Percentiles rank a stretch among this genome's conserved stretches.
These are phyloP conservation scores for Thuidium tamariscinum DNA, from an alignment of 225 moss, liverwort and hornwort species.

Conservation along the genomic window DNA sequence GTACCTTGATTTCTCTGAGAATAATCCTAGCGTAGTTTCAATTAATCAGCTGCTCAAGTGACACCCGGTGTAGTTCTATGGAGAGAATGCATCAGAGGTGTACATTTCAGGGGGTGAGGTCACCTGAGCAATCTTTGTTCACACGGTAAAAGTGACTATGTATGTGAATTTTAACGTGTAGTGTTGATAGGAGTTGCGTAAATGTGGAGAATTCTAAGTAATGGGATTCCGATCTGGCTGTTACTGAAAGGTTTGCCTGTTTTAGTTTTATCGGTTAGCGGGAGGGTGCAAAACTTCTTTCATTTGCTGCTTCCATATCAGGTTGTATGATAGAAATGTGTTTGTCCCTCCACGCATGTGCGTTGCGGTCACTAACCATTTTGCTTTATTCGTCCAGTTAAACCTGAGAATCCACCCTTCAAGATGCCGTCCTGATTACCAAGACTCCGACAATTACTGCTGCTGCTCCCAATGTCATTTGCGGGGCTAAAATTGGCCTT, in stretches of 20 bases:
- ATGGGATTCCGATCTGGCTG: background rate
- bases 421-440: conserved; percentile 35
- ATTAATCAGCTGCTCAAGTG: background rate
- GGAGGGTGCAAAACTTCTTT: background rate
- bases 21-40: background rate
- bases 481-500: conserved; percentile 56
- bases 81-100: background rate
- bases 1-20: background rate
- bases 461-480: conserved; percentile 31
- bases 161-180: background rate
- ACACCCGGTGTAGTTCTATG: background rate
- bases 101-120: background rate
- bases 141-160: background rate
- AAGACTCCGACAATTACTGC: background rate
- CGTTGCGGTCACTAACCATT: background rate
- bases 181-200: background rate
- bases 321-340: background rate
- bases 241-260: background rate
- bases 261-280: background rate
- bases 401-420: conserved; percentile 42
- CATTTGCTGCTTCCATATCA: background rate
- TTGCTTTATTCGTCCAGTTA: conserved; percentile 18
- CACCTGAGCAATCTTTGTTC: background rate
- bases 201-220: background rate
- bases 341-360: background rate